These are phyloP conservation scores for Sechiopsis laciniata DNA, from an alignment of 306 rosid genomes.

Conservation along the genomic window DNA sequence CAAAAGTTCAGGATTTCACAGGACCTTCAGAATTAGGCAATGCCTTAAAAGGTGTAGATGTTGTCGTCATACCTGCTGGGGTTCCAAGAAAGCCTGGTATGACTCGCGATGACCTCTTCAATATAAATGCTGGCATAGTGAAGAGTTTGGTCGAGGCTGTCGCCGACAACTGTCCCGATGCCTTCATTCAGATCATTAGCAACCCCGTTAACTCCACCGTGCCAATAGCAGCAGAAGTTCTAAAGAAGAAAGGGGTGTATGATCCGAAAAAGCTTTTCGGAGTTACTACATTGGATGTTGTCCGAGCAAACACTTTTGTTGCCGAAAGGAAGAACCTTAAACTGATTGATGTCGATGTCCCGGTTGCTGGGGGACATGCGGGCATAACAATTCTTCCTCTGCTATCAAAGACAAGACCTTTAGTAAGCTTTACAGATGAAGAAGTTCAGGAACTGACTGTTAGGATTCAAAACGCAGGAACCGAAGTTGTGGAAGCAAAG, in stretches of 20 bases:
- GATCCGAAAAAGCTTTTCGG: slow-evolving; percentile 95
- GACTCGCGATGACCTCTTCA: slow-evolving; percentile 98
- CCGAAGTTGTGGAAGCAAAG: slow-evolving; percentile 97
- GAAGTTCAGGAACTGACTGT: slow-evolving; percentile 69
- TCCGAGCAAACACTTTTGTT: slow-evolving; percentile 96
- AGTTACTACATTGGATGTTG: slow-evolving; percentile 90
- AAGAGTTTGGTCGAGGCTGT: slow-evolving; percentile 75
- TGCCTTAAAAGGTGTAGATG: slow-evolving; percentile 66
- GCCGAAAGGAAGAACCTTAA: slow-evolving; percentile 86
- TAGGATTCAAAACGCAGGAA: slow-evolving; percentile 93
- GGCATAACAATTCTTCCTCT: slow-evolving; percentile 91
- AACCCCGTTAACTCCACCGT: slow-evolving; percentile 94
- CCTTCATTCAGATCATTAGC: slow-evolving; percentile 81
- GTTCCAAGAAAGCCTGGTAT: slow-evolving; percentile 97
- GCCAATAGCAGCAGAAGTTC: slow-evolving; percentile 86
- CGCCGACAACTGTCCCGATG: slow-evolving; percentile 88
- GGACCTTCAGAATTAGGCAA: slow-evolving; percentile 65
- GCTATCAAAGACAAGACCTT: slow-evolving; percentile 74
- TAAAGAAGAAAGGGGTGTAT: slow-evolving; percentile 83
- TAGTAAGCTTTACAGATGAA: slow-evolving; percentile 61
- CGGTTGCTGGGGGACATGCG: slow-evolving; percentile 92
- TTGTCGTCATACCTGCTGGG: slow-evolving; percentile 95
- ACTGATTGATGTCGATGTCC: slow-evolving; percentile 94
- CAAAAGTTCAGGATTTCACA: slow-evolving; percentile 70
- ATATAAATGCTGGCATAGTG: slow-evolving; percentile 90